phyloP scores from a whole-genome alignment of 768 basidiomycete species.

The Megacollybia marginata region DNA sequence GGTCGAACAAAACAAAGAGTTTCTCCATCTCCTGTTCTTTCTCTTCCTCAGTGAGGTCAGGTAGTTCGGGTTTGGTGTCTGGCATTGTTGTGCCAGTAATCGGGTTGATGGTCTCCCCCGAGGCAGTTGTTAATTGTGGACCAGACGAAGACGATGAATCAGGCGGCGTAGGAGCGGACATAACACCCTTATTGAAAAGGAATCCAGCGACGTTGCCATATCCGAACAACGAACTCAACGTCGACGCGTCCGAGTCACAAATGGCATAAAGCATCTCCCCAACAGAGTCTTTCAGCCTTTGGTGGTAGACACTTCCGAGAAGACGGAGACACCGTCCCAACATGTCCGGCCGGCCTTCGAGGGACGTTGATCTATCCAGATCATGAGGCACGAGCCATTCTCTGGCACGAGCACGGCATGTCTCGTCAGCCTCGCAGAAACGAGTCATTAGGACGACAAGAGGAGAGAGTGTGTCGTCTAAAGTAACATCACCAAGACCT shows the following conservation, averaged over 20 bases:
- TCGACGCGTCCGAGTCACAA: conserved; percentile 75
- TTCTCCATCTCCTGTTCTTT: conserved; percentile 91
- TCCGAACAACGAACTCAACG: conserved; percentile 72
- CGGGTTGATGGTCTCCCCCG: conserved; percentile 54
- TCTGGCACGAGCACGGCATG: conserved; percentile 46
- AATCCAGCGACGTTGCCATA: conserved; percentile 96
- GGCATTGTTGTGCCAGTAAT: conserved; percentile 71
- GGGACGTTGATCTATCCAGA: conserved; percentile 69
- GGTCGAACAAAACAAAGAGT: conserved; percentile 85
- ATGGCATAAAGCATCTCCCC: conserved; percentile 86
- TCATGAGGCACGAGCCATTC: conserved; percentile 70
- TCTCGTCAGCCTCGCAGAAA: conserved; percentile 58
- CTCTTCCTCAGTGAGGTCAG: conserved; percentile 89
- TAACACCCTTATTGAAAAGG: conserved; percentile 85
- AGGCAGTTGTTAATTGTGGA: neutral
- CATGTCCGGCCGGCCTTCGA: conserved; percentile 68
- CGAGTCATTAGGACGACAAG: conserved; percentile 69
- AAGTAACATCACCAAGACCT: conserved; percentile 32
- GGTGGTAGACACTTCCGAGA: conserved; percentile 66
- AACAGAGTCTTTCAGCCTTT: conserved; percentile 62
- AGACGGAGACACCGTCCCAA: conserved; percentile 78
- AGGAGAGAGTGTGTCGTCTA: conserved; percentile 78
- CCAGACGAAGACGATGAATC: conserved; percentile 18
- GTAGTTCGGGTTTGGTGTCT: conserved; percentile 24
- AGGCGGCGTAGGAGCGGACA: conserved; percentile 45